These are phyloP conservation scores for Laguncularia racemosa DNA, from an alignment of 345 rosid genomes.

Conservation along the genomic window DNA sequence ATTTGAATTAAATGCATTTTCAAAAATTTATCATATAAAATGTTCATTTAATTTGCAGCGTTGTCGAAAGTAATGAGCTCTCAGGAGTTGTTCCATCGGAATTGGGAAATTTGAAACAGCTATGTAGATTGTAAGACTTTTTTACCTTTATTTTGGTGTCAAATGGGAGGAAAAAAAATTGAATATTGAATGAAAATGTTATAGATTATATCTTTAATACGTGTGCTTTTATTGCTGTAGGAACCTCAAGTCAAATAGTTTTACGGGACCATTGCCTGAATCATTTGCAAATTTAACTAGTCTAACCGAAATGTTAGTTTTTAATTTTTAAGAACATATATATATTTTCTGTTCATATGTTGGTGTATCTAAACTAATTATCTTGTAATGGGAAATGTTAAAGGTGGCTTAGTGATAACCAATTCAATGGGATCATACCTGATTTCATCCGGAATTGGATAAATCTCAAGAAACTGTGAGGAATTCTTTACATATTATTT, in stretches of 20 bases:
- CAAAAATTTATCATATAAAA: too few species aligned
- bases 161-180: too few species aligned
- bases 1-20: too few species aligned
- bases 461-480: conserved; percentile 3
- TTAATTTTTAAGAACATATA: too few species aligned
- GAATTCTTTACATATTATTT: not conserved
- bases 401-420: conserved; percentile 11
- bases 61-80: too few species aligned
- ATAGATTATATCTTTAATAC: not conserved
- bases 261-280: conserved; percentile 8
- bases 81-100: not conserved
- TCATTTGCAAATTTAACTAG: conserved; percentile 2
- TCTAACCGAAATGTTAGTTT: not conserved
- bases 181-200: too few species aligned
- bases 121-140: not conserved
- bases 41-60: too few species aligned
- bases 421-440: conserved; percentile 6
- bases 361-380: too few species aligned
- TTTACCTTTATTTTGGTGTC: too few species aligned
- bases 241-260: conserved; percentile 8
- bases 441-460: conserved; percentile 9
- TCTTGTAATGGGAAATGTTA: too few species aligned
- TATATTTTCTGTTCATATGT: too few species aligned
- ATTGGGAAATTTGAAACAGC: not conserved
- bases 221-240: conserved; percentile 5